Conservation (phyloP, 2,329 filamentous ascomycete genomes). For the Ustulina deusta region DNA sequence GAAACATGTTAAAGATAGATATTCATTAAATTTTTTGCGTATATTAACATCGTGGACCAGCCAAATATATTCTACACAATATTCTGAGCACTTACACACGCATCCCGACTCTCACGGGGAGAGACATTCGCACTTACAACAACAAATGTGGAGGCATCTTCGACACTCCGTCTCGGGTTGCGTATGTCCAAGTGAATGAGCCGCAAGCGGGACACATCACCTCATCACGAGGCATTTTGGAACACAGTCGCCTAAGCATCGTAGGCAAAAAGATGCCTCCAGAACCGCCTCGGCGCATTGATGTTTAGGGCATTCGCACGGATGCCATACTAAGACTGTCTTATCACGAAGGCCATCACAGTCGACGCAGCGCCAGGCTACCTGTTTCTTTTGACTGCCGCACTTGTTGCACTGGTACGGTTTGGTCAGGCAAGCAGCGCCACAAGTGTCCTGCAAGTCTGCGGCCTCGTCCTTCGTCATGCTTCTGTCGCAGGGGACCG, state of each 20-base stretch:
- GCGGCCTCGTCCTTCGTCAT: neutral
- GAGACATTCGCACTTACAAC: slow-evolving; percentile 35
- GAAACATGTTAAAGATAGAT: neutral
- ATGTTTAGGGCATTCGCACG: slow-evolving; percentile 38
- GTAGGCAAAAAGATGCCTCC: slow-evolving; percentile 31
- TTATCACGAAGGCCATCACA: slow-evolving; percentile 38
- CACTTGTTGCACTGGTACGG: slow-evolving; percentile 44
- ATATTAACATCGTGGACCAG: neutral
- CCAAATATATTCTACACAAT: neutral
- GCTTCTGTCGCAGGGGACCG: slow-evolving; percentile 28
- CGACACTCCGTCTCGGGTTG: slow-evolving; percentile 33
- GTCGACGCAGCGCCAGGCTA: slow-evolving; percentile 42
- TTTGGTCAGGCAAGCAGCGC: slow-evolving; percentile 40
- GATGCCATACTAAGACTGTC: slow-evolving; percentile 24
- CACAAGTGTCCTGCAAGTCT: slow-evolving; percentile 43
- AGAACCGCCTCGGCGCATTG: slow-evolving; percentile 28
- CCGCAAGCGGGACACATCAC: slow-evolving; percentile 39
- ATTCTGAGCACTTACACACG: neutral
- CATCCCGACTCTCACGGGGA: neutral
- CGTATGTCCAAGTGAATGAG: neutral
- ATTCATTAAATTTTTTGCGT: slow-evolving; percentile 34
- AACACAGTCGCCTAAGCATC: slow-evolving; percentile 20
- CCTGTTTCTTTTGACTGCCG: slow-evolving; percentile 35
- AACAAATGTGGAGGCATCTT: slow-evolving; percentile 36
- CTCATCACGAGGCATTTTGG: neutral